A percentile compares a stretch with the other conserved stretches of the same genome.
phyloP scores from a whole-genome alignment of 345 rosid species.

The Euphorbia tirucalli region DNA sequence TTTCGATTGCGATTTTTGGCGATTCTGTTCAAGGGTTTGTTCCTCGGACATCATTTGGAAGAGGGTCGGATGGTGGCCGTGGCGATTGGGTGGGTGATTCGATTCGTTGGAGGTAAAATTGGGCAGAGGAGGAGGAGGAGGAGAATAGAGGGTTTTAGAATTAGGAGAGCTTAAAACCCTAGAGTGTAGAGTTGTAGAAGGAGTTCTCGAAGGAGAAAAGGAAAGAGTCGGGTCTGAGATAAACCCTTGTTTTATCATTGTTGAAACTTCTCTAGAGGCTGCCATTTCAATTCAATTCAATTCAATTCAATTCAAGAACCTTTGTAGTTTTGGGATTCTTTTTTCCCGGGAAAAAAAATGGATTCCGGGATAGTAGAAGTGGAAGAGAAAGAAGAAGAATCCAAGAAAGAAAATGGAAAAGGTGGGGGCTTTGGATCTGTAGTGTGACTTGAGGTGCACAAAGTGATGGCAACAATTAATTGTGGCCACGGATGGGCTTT shows the following conservation, averaged over 20 bases:
- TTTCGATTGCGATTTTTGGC: constrained; percentile 51
- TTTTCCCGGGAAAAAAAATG: too few species aligned
- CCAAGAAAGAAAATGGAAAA: constrained; percentile 32
- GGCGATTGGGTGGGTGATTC: constrained; percentile 21
- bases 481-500: too few species aligned
- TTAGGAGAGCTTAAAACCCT: constrained; percentile 37
- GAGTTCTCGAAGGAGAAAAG: constrained; percentile 60
- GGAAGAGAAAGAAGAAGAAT: constrained; percentile 34
- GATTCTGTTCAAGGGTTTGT: constrained; percentile 41
- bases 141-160: constrained; percentile 38
- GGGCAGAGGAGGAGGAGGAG: too few species aligned
- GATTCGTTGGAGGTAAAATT: constrained; percentile 23
- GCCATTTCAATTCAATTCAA: constrained; percentile 44
- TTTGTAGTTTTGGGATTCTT: too few species aligned
- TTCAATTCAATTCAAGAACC: constrained; percentile 29
- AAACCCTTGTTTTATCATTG: constrained; percentile 82
- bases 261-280: constrained; percentile 64
- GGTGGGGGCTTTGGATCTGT: constrained; percentile 36
- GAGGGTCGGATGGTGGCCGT: constrained; percentile 51
- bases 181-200: constrained; percentile 6
- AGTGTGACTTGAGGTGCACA: not conserved
- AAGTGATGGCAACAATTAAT: not conserved
- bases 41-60: constrained; percentile 96
- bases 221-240: constrained; percentile 61
- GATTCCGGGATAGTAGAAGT: too few species aligned